Conservation (phyloP, 176 grass and related monocot species). For the Sorghum bicolor region Sorghum_bicolor_NCBIv3 NC_012878.2:4262501-4263000, state of each 20-base stretch:
- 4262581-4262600: no score
- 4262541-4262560: no score
- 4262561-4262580: no score
- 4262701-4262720: no score
- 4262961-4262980: not conserved
- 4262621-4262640: no score
- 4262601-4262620: no score
- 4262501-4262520: no score
- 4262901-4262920: constrained; percentile 30
- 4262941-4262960: constrained; percentile 22
- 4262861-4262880: not conserved
- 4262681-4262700: no score
- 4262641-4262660: no score
- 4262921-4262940: constrained; percentile 19
- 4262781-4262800: not conserved
- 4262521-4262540: no score
- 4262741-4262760: not conserved
- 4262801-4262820: not conserved
- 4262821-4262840: not conserved
- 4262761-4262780: not conserved
- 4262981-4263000: not conserved
- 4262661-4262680: no score
- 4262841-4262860: not conserved
- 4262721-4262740: no score
- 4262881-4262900: constrained; percentile 27